These are phyloP conservation scores for Curvularia spicifera DNA, from an alignment of 2,329 filamentous ascomycete genomes.

Conservation along the genomic window DNA sequence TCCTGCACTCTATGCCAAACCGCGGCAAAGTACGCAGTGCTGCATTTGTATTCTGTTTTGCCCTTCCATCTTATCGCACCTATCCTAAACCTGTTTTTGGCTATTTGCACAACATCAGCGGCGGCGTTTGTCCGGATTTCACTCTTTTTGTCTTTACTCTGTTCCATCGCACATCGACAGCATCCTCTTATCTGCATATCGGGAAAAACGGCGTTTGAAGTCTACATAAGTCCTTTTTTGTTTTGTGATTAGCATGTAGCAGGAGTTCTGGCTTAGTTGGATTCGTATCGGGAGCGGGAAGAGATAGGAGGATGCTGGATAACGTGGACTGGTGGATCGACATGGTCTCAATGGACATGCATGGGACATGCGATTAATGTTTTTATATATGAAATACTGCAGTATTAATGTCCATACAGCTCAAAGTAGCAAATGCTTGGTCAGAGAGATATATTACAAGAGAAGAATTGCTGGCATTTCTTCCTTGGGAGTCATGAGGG, in stretches of 20 bases:
- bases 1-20: neutral
- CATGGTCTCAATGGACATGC: neutral
- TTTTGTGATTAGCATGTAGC: slow-evolving; percentile 2
- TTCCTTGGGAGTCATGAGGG: neutral
- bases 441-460: neutral
- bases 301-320: neutral
- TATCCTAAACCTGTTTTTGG: neutral
- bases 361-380: slow-evolving; percentile 3
- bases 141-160: slow-evolving; percentile 5
- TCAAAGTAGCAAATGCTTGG: neutral
- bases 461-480: slow-evolving; percentile 1
- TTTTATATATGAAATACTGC: neutral
- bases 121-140: slow-evolving; percentile 22
- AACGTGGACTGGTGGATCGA: neutral
- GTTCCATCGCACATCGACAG: slow-evolving; percentile 1
- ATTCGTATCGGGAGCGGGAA: neutral
- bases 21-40: slow-evolving; percentile 1
- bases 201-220: slow-evolving; percentile 8
- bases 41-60: neutral
- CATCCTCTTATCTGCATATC: slow-evolving; percentile 14
- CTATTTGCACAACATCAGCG: slow-evolving; percentile 15
- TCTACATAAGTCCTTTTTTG: neutral
- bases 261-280: slow-evolving; percentile 7
- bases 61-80: slow-evolving; percentile 3
- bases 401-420: neutral